phyloP scores from a whole-genome alignment of 2,329 filamentous ascomycete genomes.

The Huntiella moniliformis region DNA sequence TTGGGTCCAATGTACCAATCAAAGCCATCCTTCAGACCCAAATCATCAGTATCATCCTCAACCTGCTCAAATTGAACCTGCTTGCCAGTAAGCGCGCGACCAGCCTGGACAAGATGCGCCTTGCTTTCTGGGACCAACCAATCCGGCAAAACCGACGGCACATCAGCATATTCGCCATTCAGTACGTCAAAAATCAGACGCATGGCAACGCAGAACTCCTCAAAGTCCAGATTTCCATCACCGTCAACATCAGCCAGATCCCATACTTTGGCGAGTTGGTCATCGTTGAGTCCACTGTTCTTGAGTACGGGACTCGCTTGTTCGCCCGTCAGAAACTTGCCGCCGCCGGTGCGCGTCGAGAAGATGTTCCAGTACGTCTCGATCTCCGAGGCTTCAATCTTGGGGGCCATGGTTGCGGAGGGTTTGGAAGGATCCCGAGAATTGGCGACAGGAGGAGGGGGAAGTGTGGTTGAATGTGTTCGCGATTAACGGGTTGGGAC shows the following conservation, averaged over 20 bases:
- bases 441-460: not conserved
- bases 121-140: slow-evolving; percentile 96
- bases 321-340: slow-evolving; percentile 40
- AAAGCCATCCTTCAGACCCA: slow-evolving; percentile 84
- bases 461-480: not conserved
- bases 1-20: slow-evolving; percentile 97
- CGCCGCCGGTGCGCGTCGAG: slow-evolving; percentile 37
- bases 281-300: slow-evolving; percentile 42
- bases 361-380: slow-evolving; percentile 51
- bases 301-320: slow-evolving; percentile 43
- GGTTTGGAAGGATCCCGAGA: not conserved
- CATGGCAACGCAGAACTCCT: slow-evolving; percentile 99
- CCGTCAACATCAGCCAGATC: slow-evolving; percentile 94
- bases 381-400: slow-evolving; percentile 43
- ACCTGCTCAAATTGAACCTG: slow-evolving; percentile 71
- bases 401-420: slow-evolving; percentile 32
- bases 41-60: slow-evolving; percentile 63
- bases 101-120: slow-evolving; percentile 73
- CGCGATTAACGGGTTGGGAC: too few relatives aligned
- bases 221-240: slow-evolving; percentile 94
- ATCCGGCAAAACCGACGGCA: slow-evolving; percentile 72
- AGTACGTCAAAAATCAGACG: slow-evolving; percentile 91
- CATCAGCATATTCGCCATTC: slow-evolving; percentile 82
- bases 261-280: slow-evolving; percentile 92
- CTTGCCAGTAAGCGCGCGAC: slow-evolving; percentile 57